phyloP scores from a whole-genome alignment of 1,139 yeast species.

The Maudiozyma humilis region DNA sequence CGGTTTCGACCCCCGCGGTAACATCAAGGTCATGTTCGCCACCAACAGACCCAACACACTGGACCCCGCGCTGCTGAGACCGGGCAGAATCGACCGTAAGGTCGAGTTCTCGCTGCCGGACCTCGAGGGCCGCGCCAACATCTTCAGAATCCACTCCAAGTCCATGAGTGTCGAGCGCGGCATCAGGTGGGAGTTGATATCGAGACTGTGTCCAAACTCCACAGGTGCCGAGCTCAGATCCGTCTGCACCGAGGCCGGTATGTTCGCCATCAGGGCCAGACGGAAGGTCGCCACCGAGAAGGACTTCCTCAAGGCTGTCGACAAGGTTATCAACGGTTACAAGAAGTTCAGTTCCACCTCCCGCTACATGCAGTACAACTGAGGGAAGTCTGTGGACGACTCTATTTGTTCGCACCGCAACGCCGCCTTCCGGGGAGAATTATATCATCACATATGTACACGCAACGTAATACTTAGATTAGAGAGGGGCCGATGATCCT shows the following conservation, averaged over 20 bases:
- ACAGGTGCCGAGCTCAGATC: slow-evolving; percentile 97
- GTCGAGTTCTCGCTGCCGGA: slow-evolving; percentile 96
- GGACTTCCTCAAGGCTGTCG: slow-evolving; percentile 94
- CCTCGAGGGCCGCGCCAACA: slow-evolving; percentile 93
- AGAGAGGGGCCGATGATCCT: too few relatives aligned
- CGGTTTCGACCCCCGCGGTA: slow-evolving; percentile 97
- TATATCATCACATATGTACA: background rate
- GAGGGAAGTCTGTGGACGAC: too few relatives aligned
- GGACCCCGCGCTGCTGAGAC: slow-evolving; percentile 95
- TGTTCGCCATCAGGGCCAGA: slow-evolving; percentile 97
- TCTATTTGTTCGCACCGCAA: too few relatives aligned
- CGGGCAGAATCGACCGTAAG: slow-evolving; percentile 96
- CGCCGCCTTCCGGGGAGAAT: too few relatives aligned
- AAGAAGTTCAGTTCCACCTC: slow-evolving; percentile 95
- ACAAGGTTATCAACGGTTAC: slow-evolving; percentile 96
- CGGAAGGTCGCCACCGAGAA: slow-evolving; percentile 96
- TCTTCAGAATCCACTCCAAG: slow-evolving; percentile 92
- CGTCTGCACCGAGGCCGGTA: slow-evolving; percentile 96
- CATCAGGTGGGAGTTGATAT: slow-evolving; percentile 95
- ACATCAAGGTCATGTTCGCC: slow-evolving; percentile 98
- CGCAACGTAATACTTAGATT: background rate
- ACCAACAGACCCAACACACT: slow-evolving; percentile 96
- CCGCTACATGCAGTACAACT: slow-evolving; percentile 96
- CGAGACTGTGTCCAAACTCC: slow-evolving; percentile 93
- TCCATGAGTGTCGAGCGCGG: slow-evolving; percentile 96